These are phyloP conservation scores for Salvia splendens DNA, from an alignment of 257 asterid genomes.

Conservation along the genomic window DNA sequence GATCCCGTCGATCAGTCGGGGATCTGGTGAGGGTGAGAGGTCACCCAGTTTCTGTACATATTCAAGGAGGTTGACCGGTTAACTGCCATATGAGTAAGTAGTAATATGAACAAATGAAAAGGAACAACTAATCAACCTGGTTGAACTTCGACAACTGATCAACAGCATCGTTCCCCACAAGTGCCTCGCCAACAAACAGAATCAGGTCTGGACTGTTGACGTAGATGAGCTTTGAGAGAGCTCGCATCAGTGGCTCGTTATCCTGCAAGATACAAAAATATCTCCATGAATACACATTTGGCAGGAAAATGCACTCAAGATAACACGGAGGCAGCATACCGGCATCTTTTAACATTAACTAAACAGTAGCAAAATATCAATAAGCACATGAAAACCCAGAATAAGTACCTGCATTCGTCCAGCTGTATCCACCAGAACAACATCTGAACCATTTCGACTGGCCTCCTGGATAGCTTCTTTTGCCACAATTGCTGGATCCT, in stretches of 20 bases:
- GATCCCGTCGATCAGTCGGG: conserved; percentile 92
- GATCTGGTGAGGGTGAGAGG: conserved; percentile 78
- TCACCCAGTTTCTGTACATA: conserved; percentile 79
- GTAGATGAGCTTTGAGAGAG: conserved; percentile 86
- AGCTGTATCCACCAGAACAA: conserved; percentile 97
- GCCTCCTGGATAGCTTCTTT: conserved; percentile 99
- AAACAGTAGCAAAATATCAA: background rate
- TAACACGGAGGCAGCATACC: background rate
- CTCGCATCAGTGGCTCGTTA: conserved; percentile 97
- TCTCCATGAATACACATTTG: background rate
- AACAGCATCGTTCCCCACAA: conserved; percentile 94
- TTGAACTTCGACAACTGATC: conserved; percentile 92
- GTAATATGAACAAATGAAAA: background rate
- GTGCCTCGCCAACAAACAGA: conserved; percentile 97
- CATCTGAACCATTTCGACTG: conserved; percentile 81
- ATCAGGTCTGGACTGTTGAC: conserved; percentile 82
- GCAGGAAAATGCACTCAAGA: background rate
- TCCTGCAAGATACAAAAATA: conserved; percentile 52
- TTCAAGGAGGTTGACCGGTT: conserved; percentile 2
- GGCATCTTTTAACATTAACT: background rate
- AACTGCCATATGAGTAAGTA: background rate
- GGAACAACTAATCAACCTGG: conserved; percentile 50
- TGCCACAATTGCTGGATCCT: conserved; percentile 96
- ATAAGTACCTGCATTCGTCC: conserved; percentile 92
- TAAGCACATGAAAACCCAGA: conserved; percentile 16